phyloP scores from a whole-genome alignment of 345 rosid species.

The Sapria himalayana region DNA sequence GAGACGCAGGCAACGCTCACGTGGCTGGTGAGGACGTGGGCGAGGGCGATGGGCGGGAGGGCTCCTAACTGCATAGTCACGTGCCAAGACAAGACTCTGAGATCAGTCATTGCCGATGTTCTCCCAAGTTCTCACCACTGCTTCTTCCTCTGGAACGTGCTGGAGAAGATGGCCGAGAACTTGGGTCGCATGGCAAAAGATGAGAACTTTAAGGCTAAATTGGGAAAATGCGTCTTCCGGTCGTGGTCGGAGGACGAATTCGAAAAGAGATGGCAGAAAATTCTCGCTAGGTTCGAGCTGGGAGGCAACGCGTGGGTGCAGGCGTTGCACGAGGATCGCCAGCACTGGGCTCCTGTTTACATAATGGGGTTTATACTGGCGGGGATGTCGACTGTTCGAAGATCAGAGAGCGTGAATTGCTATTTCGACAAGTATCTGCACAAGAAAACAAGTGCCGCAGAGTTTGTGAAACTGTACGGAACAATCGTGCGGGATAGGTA shows the following conservation, averaged over 20 bases:
- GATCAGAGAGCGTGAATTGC: constrained; percentile 38
- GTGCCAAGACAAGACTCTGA: constrained; percentile 26
- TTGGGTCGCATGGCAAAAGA: constrained; percentile 30
- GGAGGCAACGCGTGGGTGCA: constrained; percentile 35
- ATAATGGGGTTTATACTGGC: constrained; percentile 30
- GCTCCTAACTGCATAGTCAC: constrained; percentile 38
- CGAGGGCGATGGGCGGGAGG: constrained; percentile 44
- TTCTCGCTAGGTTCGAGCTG: constrained; percentile 36
- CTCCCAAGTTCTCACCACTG: constrained; percentile 33
- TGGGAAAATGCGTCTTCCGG: constrained; percentile 40
- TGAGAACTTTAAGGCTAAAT: constrained; percentile 33
- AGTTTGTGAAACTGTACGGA: constrained; percentile 36
- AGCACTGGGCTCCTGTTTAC: constrained; percentile 45
- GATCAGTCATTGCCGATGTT: constrained; percentile 20
- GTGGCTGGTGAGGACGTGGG: constrained; percentile 55
- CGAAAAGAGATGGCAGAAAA: constrained; percentile 45
- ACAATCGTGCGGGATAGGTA: constrained; percentile 33
- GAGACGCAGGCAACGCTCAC: constrained; percentile 30
- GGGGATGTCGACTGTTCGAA: constrained; percentile 35
- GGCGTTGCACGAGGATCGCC: constrained; percentile 31
- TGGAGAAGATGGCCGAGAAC: constrained; percentile 34
- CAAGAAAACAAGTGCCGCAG: constrained; percentile 39
- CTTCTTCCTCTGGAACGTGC: constrained; percentile 37
- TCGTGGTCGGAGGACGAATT: constrained; percentile 43
- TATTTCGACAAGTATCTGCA: constrained; percentile 46